Base-by-base conservation (phyloP, 192 early-diverging fungal species). In the Linnemannia elongata region DNA sequence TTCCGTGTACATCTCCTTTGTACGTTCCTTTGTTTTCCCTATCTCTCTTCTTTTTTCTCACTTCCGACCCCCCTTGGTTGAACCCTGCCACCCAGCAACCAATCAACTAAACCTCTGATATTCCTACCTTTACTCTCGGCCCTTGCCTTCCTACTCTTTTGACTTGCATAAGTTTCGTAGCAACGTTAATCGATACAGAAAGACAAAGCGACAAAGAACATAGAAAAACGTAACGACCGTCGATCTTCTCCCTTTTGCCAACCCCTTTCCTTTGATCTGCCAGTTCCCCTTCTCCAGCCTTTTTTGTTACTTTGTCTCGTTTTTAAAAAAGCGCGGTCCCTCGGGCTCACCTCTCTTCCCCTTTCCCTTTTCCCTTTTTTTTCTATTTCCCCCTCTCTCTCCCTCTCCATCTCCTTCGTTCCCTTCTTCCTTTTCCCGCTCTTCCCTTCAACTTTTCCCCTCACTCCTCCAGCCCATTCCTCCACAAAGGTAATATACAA, bases 261-360 rank as follows among this genome's bases (percentile, higher is more conserved):
- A 20, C 18, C 20, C 55, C 35, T 49, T 41, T 79, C 77, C 38
- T 22, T 24, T 27, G 41, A 45, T 42, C 47, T 36, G 36, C 69
- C 35, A 20, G n/a, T 66, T 55, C 22, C 38, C 13, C 9, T 24
- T 41, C 30, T 9, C 77, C 69, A 47, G 10, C 69, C 36, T 20
- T n/a, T 57, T 52, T 22, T 72, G 38, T 22, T 49, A 55, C 54
- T 6, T 49, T 22, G 38, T 33, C 39, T 45, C 45, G 33, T 38
- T 77, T 54, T 49, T 15, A 66, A 66, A 66, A 66, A 66, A 66
- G 35, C 49, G 76, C 36, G 57, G 66, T 66, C 27, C 73, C 47
- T 44, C 27, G 30, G 60, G 60, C 60, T 71, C 71, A 57, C 69
- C 22, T 60, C 74, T 27, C 45, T 55, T 17, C 73, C 38, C 30